A percentile compares a stretch with the other conserved stretches of the same genome.
These are phyloP conservation scores for Coprinopsis cinerea DNA, from an alignment of 768 basidiomycete species.

Conservation along the genomic window DNA sequence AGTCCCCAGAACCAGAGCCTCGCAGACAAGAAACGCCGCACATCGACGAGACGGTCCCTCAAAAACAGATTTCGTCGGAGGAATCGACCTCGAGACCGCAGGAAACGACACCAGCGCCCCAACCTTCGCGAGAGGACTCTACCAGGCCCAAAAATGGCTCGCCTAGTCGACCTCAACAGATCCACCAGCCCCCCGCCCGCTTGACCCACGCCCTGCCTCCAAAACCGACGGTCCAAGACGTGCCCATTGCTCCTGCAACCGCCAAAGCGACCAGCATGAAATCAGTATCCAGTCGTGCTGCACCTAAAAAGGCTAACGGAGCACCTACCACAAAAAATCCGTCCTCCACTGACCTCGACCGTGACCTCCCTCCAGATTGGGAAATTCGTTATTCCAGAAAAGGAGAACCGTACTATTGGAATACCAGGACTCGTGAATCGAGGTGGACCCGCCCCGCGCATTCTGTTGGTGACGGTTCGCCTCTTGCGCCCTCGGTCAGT, in stretches of 20 bases:
- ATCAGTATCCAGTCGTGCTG: conserved; percentile 54
- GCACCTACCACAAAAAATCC: conserved; percentile 21
- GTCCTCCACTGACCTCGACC: conserved; percentile 17
- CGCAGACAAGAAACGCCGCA: neutral
- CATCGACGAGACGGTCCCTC: neutral
- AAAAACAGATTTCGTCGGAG: neutral
- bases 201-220: conserved; percentile 65
- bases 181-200: conserved; percentile 26
- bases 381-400: conserved; percentile 49
- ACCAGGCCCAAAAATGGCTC: conserved; percentile 15
- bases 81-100: neutral
- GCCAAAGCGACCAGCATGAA: conserved; percentile 44
- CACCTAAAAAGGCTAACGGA: conserved; percentile 30
- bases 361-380: conserved; percentile 52
- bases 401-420: conserved; percentile 52
- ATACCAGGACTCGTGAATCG: conserved; percentile 46
- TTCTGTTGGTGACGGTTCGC: neutral
- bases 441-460: conserved; percentile 50
- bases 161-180: conserved; percentile 20
- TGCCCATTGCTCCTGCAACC: conserved; percentile 49
- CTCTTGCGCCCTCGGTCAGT: conserved; percentile 5
- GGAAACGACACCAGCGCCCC: neutral
- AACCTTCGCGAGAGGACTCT: conserved; percentile 7
- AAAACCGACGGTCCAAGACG: conserved; percentile 50
- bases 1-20: conserved; percentile 18